Conservation (phyloP, 2,329 filamentous ascomycete species). For the Orbilia quercus region DNA sequence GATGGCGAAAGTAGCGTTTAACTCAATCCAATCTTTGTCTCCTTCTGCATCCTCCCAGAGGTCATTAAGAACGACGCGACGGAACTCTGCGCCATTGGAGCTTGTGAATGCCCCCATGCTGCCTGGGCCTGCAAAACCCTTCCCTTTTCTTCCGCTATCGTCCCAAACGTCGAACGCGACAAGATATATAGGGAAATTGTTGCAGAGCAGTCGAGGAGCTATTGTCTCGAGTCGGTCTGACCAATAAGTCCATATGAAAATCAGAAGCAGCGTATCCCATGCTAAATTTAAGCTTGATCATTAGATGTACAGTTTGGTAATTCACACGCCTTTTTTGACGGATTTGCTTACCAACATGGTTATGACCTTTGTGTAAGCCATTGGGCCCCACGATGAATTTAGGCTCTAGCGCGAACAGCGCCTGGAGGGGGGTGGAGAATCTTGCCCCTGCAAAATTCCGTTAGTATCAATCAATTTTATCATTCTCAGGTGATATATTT, state of each 20-base stretch:
- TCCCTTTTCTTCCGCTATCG: not conserved
- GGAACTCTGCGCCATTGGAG: not conserved
- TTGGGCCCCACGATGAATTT: slow-evolving; percentile 13
- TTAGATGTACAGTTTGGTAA: not conserved
- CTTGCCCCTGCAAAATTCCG: not conserved
- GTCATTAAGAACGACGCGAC: not conserved
- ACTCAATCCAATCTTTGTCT: not conserved
- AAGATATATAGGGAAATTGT: slow-evolving; percentile 11
- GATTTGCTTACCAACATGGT: slow-evolving; percentile 9
- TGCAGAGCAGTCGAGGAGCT: not conserved
- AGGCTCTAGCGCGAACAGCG: slow-evolving; percentile 9
- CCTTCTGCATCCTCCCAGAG: not conserved
- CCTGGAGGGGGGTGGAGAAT: slow-evolving; percentile 20
- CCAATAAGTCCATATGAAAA: slow-evolving; percentile 11
- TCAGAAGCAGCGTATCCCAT: slow-evolving; percentile 6
- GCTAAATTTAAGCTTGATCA: not conserved
- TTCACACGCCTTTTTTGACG: too few species aligned
- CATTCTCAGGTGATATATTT: too few species aligned
- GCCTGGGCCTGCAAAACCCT: not conserved
- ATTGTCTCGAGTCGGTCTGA: not conserved
- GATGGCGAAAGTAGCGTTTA: too few species aligned
- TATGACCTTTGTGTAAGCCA: slow-evolving; percentile 7
- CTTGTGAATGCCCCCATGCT: not conserved
- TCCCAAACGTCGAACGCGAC: not conserved
- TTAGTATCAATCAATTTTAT: too few species aligned